Conservation (phyloP, 106 monocot species). For the Phalaenopsis equestris region DNA sequence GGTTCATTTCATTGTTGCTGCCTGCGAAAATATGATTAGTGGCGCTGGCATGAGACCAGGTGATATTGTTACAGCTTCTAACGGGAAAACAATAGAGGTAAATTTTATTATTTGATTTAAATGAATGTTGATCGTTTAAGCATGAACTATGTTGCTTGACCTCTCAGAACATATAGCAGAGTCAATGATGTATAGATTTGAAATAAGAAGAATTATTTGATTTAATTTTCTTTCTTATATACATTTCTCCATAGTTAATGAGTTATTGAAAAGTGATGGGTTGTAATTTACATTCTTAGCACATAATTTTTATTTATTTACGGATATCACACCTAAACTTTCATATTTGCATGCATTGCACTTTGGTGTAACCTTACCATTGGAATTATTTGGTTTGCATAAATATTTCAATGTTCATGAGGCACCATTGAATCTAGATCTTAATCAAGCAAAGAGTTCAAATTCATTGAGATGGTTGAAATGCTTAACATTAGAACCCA, state of each 20-base stretch:
- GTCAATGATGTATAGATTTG: not conserved
- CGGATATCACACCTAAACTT: too few species aligned
- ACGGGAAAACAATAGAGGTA: conserved; percentile 98
- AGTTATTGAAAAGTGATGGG: not conserved
- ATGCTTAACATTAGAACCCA: too few species aligned
- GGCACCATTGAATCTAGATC: too few species aligned
- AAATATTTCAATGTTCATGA: too few species aligned
- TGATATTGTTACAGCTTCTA: conserved; percentile 89
- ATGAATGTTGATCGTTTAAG: not conserved
- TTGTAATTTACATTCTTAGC: not conserved
- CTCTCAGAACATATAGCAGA: not conserved
- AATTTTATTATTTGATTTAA: not conserved
- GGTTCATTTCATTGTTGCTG: conserved; percentile 97
- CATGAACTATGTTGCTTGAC: not conserved
- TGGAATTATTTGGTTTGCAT: too few species aligned
- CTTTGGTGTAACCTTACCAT: too few species aligned
- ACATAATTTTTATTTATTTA: too few species aligned
- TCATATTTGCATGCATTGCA: too few species aligned
- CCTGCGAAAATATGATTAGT: conserved; percentile 99
- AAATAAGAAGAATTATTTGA: not conserved
- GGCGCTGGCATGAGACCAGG: conserved; percentile 96
- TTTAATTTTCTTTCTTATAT: not conserved
- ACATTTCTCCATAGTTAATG: not conserved
- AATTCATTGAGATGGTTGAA: too few species aligned
- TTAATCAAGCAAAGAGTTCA: too few species aligned